These are phyloP conservation scores for Phyllosticta citriasiana DNA, from an alignment of 2,329 filamentous ascomycete genomes.

Conservation along the genomic window DNA sequence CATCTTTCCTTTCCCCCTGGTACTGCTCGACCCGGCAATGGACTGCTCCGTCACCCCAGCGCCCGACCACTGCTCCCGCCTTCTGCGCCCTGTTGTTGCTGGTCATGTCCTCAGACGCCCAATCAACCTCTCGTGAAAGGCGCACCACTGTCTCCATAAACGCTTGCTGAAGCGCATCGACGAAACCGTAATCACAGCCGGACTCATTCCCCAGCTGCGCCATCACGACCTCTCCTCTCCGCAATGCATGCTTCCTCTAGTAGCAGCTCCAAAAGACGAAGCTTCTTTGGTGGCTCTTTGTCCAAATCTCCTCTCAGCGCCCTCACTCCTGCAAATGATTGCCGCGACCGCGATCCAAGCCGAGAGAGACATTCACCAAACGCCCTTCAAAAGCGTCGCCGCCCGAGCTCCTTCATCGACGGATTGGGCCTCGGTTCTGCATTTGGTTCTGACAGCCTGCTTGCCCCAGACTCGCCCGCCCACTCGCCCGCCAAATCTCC, in stretches of 20 bases:
- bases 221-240: background rate
- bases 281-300: slow-evolving; percentile 21
- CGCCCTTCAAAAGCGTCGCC: slow-evolving; percentile 25
- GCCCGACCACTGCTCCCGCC: background rate
- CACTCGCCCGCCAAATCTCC: slow-evolving; percentile 4
- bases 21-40: background rate
- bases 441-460: slow-evolving; percentile 28
- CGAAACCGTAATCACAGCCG: background rate
- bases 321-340: slow-evolving; percentile 19
- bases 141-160: background rate
- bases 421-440: slow-evolving; percentile 21
- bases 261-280: slow-evolving; percentile 21
- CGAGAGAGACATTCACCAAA: slow-evolving; percentile 12
- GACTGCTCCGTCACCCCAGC: background rate
- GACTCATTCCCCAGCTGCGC: background rate
- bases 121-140: background rate
- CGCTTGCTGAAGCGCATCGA: background rate
- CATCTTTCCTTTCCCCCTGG: background rate
- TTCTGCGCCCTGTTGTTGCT: background rate
- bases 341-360: slow-evolving; percentile 12
- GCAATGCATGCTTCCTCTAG: slow-evolving; percentile 8
- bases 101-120: background rate
- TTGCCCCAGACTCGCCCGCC: slow-evolving; percentile 1
- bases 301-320: slow-evolving; percentile 23
- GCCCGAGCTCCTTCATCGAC: slow-evolving; percentile 5